phyloP scores from a whole-genome alignment of 2,329 filamentous ascomycete genomes.

The Cladophialophora chaetospira region DNA sequence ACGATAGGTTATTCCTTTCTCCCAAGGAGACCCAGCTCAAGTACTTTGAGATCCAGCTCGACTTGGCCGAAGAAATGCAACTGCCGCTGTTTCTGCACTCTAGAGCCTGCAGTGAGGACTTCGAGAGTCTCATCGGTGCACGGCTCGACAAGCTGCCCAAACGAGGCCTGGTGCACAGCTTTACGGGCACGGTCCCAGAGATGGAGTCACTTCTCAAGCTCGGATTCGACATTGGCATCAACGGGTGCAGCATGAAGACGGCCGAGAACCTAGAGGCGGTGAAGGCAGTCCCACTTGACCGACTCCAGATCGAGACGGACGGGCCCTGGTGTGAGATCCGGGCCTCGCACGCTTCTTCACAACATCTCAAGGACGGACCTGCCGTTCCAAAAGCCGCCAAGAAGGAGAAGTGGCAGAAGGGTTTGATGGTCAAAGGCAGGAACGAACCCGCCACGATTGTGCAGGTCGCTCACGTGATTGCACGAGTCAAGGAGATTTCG shows the following conservation, averaged over 20 bases:
- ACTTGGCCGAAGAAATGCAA: slow-evolving; percentile 73
- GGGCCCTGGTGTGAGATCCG: slow-evolving; percentile 97
- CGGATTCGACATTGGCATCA: slow-evolving; percentile 89
- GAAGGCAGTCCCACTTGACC: slow-evolving; percentile 72
- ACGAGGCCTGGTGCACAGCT: slow-evolving; percentile 87
- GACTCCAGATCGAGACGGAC: slow-evolving; percentile 93
- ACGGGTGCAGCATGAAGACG: slow-evolving; percentile 95
- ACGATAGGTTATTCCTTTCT: slow-evolving; percentile 85
- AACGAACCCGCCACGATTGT: slow-evolving; percentile 91
- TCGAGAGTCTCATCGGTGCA: slow-evolving; percentile 69
- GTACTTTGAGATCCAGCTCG: slow-evolving; percentile 81
- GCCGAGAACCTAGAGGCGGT: slow-evolving; percentile 87
- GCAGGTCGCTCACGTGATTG: slow-evolving; percentile 84
- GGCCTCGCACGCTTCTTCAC: slow-evolving; percentile 81
- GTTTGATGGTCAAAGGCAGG: slow-evolving; percentile 87
- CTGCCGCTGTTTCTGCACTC: slow-evolving; percentile 92
- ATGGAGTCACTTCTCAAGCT: slow-evolving; percentile 77
- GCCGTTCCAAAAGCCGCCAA: slow-evolving; percentile 81
- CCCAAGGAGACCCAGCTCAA: slow-evolving; percentile 77
- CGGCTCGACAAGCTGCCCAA: slow-evolving; percentile 67
- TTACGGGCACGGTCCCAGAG: slow-evolving; percentile 84
- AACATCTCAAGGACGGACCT: slow-evolving; percentile 65
- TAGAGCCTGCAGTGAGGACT: slow-evolving; percentile 81
- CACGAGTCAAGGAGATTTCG: slow-evolving; percentile 75
- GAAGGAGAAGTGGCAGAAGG: slow-evolving; percentile 91